Evolutionary conservation across 176 grass and related monocot genomes (phyloP), one percentile per base, ranked within the genome.

Genomic region (Microstegium vimineum): DNA sequence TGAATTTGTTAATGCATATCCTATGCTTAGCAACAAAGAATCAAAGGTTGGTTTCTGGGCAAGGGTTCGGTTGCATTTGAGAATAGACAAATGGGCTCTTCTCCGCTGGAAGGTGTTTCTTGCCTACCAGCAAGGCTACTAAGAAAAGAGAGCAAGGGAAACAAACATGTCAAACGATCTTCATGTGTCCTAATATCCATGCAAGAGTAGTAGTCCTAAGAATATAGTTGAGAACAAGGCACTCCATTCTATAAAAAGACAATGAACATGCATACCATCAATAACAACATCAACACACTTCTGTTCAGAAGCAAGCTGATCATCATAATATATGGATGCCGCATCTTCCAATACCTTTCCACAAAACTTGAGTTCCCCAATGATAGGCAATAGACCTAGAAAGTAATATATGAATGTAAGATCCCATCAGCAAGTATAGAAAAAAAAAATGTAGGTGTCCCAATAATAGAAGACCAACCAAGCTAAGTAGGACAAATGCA

Each of bases 341-440:
- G 36, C 62, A 26, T 85, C 59, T 80, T 91, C 84, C 56, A 98
- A 69, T 67, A 85, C 65, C 80, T 89, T 84, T 42, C 86, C 95
- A 62, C 78, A 86, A 42, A 49, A 93, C 69, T 47, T 91, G 25
- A 98, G 56, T 59, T 90, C 78, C 37, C 90, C 82, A 77, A 98
- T 91, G 47, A 93, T 74, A 76, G 95, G 95, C 47, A 98, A 82
- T 84, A 98, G 76, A 69, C 95, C 95, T 98, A 86, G 72, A 67
- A 66, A 67, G 43, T 52, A 80, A 67, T 18, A 35, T 36, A 36
- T 60, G 56, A 80, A 31, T 30, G 60, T 22, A 64, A 34, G 31
- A 51, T 35, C 6, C 3, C 62, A 67, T 51, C 8, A 47, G 43
- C 22, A 66, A 67, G 64, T 33, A 20, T 46, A 17, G 26, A 2